These are phyloP conservation scores for Aegilops bicornis DNA, from an alignment of 176 grass and related monocot genomes.

Conservation along the genomic window DNA sequence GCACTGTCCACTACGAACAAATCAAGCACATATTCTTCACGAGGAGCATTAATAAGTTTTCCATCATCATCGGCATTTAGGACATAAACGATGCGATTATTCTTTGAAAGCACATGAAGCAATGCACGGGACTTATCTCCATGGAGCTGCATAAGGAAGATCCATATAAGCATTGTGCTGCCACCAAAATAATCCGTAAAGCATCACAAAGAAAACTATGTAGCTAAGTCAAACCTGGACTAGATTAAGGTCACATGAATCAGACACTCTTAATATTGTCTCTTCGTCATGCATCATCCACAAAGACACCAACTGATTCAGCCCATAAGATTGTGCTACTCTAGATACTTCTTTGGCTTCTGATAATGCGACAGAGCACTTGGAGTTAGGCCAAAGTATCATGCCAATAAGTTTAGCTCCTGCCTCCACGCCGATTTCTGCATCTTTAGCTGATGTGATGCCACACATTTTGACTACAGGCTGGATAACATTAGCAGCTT, in stretches of 20 bases:
- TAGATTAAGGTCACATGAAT: constrained; percentile 63
- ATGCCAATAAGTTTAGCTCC: constrained; percentile 85
- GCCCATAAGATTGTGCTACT: constrained; percentile 54
- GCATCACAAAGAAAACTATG: background rate
- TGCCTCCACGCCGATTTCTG: constrained; percentile 60
- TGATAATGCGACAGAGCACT: constrained; percentile 58
- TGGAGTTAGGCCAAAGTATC: constrained; percentile 82
- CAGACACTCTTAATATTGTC: constrained; percentile 58
- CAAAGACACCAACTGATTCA: constrained; percentile 86
- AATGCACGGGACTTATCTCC: constrained; percentile 68
- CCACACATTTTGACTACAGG: constrained; percentile 93
- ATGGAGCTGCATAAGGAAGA: constrained; percentile 70
- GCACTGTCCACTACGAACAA: constrained; percentile 84
- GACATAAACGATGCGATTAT: constrained; percentile 72
- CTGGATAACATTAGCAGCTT: constrained; percentile 23
- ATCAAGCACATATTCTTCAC: constrained; percentile 58
- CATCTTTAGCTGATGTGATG: constrained; percentile 79
- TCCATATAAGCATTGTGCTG: background rate
- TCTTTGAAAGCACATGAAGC: constrained; percentile 47
- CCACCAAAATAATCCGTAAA: background rate
- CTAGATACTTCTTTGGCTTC: constrained; percentile 81
- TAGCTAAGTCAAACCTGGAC: constrained; percentile 54
- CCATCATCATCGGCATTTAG: constrained; percentile 74
- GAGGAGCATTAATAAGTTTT: constrained; percentile 61
- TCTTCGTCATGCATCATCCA: constrained; percentile 88